These are phyloP conservation scores for Argentina anserina DNA, from an alignment of 306 rosid genomes.

Conservation along the genomic window DNA sequence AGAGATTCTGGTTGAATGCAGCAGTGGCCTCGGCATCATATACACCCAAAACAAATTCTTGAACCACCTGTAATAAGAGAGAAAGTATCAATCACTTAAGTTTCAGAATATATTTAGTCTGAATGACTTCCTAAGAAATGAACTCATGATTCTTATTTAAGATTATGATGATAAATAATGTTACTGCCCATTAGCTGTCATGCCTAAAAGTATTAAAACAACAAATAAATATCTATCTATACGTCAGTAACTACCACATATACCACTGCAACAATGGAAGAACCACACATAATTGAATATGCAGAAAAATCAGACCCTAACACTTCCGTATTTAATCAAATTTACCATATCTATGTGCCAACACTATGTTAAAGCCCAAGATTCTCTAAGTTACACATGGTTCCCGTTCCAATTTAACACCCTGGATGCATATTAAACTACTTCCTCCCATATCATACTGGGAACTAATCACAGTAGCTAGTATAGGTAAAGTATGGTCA, in stretches of 20 bases:
- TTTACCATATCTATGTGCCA: neutral
- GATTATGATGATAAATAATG: neutral
- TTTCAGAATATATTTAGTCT: conserved; percentile 21
- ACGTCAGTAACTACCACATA: neutral
- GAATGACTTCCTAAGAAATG: neutral
- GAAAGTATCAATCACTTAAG: conserved; percentile 14
- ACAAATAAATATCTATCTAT: neutral
- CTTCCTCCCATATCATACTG: neutral
- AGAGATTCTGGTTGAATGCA: conserved; percentile 68
- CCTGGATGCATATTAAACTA: neutral
- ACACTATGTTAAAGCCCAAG: neutral
- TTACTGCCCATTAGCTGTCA: neutral
- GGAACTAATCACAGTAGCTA: neutral
- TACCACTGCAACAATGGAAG: conserved; percentile 13
- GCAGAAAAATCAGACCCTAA: neutral
- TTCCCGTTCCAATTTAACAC: neutral
- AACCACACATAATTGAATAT: conserved; percentile 8
- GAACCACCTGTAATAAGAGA: conserved; percentile 56
- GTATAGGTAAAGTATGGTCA: neutral
- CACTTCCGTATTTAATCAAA: neutral
- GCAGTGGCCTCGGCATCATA: conserved; percentile 85
- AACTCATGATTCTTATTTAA: neutral
- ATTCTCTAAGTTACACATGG: neutral
- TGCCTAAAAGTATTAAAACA: neutral
- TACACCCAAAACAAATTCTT: conserved; percentile 74